Percentiles rank a stretch among this genome's conserved stretches.
These are phyloP conservation scores for Auriscalpium orientale DNA, from an alignment of 768 basidiomycete genomes.

Conservation along the genomic window DNA sequence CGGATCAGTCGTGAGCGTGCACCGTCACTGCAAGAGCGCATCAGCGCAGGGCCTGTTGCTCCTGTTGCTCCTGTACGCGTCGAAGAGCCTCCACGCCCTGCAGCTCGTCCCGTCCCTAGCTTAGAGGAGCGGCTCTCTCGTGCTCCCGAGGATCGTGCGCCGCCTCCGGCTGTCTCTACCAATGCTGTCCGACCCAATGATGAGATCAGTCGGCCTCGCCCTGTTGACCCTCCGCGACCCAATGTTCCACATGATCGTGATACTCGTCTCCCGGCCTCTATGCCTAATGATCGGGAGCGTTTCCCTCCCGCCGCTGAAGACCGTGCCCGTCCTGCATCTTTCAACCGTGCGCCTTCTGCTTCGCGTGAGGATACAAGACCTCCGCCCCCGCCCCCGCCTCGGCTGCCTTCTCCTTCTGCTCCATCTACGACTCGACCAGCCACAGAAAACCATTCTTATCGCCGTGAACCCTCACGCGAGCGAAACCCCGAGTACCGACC, in stretches of 20 bases:
- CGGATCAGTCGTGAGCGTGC: conserved; percentile 10
- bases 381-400: not conserved
- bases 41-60: not conserved
- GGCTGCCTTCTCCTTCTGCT: not conserved
- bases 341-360: conserved; percentile 17
- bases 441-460: conserved; percentile 1
- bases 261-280: conserved; percentile 17
- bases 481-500: conserved; percentile 3
- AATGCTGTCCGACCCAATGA: conserved; percentile 6
- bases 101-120: conserved; percentile 6
- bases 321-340: not conserved
- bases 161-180: conserved; percentile 4
- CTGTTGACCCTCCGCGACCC: not conserved
- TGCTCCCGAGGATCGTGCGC: conserved; percentile 14
- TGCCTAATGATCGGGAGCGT: conserved; percentile 5
- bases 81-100: not conserved
- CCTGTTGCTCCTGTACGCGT: conserved; percentile 3
- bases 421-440: not conserved
- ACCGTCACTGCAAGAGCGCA: conserved; percentile 7
- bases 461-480: conserved; percentile 12
- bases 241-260: conserved; percentile 13
- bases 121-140: conserved; percentile 19
- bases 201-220: not conserved
- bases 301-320: conserved; percentile 5
- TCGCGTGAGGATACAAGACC: conserved; percentile 16